Evolutionary conservation across 2,329 filamentous ascomycete genomes (phyloP), one percentile per base, ranked within the genome.

Genomic region (Tolypocladium amazonense): DNA sequence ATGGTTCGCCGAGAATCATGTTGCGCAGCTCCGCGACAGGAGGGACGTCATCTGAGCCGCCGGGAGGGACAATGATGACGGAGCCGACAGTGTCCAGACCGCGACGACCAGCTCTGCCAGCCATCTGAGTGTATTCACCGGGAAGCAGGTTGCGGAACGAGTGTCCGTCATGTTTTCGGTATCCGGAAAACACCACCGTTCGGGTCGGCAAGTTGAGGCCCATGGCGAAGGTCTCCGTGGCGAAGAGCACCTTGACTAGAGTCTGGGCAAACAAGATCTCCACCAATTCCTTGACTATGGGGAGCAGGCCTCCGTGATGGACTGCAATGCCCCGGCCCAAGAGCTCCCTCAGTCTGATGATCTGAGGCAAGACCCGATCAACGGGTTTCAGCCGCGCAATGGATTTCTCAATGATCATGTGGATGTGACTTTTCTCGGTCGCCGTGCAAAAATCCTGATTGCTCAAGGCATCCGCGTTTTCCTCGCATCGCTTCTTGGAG

Each of bases 121-220:
- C 93, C 94, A 99, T 99, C 68, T 99, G 94, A 1, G 94, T 99
- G 71, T 99, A 99, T 72, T 99, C 94, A 20, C 94, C 94, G 0
- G 94, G 92, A 0, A 96, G 80, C 0, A 99, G 79, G 70, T 97
- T 94, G 65, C 94, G 83, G 77, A 97, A 97, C 4, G 85, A 85
- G 66, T 94, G 89, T 7, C 94, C 94, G 69, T 99, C 94, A 65
- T 97, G 93, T 72, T 99, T 99, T 57, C 94, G 86, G 73, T 94
- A 96, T 12, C 94, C 94, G 14, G 94, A 97, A 73, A 99, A 99
- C 2, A 97, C 93, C 0, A 99, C 94, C 0, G 94, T 99, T 65
- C 94, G 84, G 1, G 94, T 99, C 0, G 94, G 94, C 60, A 99
- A 77, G 70, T 99, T 99, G 38, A 99, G 81, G 35, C 94, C 94